phyloP scores from a whole-genome alignment of 371 early-diverging fungal genomes.

The Mucor racemosus region DNA sequence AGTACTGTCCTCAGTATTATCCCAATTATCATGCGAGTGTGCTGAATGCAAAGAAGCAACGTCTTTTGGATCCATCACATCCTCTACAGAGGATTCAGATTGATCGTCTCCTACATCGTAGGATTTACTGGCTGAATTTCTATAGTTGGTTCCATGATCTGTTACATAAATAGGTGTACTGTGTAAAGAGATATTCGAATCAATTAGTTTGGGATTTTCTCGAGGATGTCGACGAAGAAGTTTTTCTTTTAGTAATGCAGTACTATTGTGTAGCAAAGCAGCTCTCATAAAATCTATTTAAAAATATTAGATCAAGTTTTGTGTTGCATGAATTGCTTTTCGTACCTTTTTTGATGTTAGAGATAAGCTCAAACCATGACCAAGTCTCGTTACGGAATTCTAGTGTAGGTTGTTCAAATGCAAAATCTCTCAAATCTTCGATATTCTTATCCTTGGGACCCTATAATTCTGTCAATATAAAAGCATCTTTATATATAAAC shows the following conservation, averaged over 20 bases:
- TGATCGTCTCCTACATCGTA: neutral
- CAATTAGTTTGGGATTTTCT: slow-evolving; percentile 14
- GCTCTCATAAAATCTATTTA: slow-evolving; percentile 49
- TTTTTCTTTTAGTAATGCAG: slow-evolving; percentile 52
- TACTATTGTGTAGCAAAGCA: slow-evolving; percentile 49
- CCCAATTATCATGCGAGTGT: slow-evolving; percentile 21
- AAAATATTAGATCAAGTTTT: too few species aligned
- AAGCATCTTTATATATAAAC: neutral
- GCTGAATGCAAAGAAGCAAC: slow-evolving; percentile 25
- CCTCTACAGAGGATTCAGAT: neutral
- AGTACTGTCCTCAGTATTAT: neutral
- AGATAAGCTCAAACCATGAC: slow-evolving; percentile 72
- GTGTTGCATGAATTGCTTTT: too few species aligned
- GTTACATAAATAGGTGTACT: neutral
- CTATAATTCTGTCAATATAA: slow-evolving; percentile 21
- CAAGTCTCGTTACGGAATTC: slow-evolving; percentile 78
- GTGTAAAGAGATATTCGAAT: slow-evolving; percentile 5
- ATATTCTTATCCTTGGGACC: slow-evolving; percentile 72
- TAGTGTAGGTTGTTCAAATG: slow-evolving; percentile 69
- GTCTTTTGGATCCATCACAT: slow-evolving; percentile 12
- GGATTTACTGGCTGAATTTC: neutral
- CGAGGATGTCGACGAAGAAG: slow-evolving; percentile 48
- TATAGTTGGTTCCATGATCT: neutral
- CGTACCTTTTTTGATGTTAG: slow-evolving; percentile 64
- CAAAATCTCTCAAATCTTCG: slow-evolving; percentile 72